Conservation (phyloP, 805 yeast species). For the Metschnikowia koreensis region DNA sequence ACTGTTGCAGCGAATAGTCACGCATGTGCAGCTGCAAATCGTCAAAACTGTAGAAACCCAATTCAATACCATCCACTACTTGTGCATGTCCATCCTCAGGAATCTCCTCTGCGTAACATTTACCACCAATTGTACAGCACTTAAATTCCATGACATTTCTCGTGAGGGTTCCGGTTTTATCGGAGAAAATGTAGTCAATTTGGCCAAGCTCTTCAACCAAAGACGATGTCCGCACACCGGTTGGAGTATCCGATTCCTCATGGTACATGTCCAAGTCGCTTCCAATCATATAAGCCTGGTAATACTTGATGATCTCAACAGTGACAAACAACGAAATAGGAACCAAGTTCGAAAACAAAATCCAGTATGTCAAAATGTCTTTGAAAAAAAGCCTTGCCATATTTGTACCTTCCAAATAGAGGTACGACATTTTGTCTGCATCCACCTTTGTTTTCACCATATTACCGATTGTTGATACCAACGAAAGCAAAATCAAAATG, state of each 20-base stretch:
- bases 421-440: conserved; percentile 54
- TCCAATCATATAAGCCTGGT: conserved; percentile 90
- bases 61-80: conserved; percentile 71
- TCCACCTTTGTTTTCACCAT: conserved; percentile 66
- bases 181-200: conserved; percentile 92
- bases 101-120: conserved; percentile 78
- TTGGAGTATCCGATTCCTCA: conserved; percentile 85
- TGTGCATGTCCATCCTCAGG: conserved; percentile 87
- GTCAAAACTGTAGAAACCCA: conserved; percentile 73
- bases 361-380: conserved; percentile 93
- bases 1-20: conserved; percentile 43
- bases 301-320: conserved; percentile 90
- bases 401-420: conserved; percentile 66
- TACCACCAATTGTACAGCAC: conserved; percentile 89
- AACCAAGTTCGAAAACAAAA: conserved; percentile 91
- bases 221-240: conserved; percentile 92
- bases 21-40: conserved; percentile 52
- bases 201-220: conserved; percentile 97
- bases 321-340: conserved; percentile 97
- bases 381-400: conserved; percentile 72
- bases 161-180: conserved; percentile 95
- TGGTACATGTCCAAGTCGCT: conserved; percentile 93
- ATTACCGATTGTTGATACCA: conserved; percentile 86
- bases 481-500: conserved; percentile 68
- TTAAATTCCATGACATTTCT: conserved; percentile 96